Conservation (phyloP, 306 rosid species). For the Prunus padus region DNA sequence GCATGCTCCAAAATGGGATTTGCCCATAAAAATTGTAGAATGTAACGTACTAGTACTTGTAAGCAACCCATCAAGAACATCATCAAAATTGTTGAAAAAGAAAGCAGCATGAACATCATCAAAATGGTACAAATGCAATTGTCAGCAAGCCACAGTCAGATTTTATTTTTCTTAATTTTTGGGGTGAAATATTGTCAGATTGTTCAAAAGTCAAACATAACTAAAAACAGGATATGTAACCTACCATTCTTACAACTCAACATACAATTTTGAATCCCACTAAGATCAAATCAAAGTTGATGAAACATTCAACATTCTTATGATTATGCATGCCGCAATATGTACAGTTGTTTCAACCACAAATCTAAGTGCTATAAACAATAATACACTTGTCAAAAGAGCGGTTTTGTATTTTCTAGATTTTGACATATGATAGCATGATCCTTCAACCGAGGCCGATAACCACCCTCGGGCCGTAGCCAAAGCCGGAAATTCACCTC, state of each 20-base stretch:
- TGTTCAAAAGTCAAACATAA: background rate
- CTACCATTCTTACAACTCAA: conserved; percentile 12
- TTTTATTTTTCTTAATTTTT: background rate
- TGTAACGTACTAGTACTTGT: background rate
- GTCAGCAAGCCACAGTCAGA: background rate
- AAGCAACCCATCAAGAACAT: no score
- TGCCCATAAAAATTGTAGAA: background rate
- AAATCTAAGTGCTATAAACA: no score
- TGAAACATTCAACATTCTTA: background rate
- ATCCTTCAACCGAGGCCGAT: no score
- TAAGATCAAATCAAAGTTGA: background rate
- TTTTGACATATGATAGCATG: background rate
- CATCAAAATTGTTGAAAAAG: no score
- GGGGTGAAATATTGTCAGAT: background rate
- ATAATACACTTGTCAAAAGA: background rate
- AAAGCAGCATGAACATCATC: no score
- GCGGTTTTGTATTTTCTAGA: background rate
- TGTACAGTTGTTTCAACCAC: background rate
- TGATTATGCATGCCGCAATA: background rate
- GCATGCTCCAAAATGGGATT: background rate
- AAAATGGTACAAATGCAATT: no score
- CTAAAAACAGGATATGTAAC: background rate
- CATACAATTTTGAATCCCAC: background rate
- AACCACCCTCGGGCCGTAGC: no score
- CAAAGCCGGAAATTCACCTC: no score